These are phyloP conservation scores for Wickerhamiella sergipiensis DNA, from an alignment of 805 yeast species.

Conservation along the genomic window DNA sequence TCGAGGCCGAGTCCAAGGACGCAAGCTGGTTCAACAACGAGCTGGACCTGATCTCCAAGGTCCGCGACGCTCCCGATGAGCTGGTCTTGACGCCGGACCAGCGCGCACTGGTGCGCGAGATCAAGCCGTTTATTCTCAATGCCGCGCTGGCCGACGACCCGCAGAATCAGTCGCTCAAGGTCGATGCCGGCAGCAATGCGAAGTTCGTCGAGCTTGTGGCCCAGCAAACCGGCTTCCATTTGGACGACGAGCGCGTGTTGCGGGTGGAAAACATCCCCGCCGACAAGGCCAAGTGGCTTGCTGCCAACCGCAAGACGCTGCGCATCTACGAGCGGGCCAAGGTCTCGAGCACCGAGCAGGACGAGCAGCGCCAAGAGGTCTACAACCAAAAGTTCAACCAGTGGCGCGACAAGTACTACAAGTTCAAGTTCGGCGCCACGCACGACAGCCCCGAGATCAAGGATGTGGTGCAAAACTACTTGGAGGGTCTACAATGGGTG, in stretches of 20 bases:
- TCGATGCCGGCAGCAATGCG: conserved; percentile 6
- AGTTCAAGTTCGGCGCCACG: conserved; percentile 61
- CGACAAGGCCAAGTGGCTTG: conserved; percentile 2
- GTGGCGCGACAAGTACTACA: conserved; percentile 83
- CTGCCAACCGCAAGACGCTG: conserved; percentile 19
- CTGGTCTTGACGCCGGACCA: conserved; percentile 41
- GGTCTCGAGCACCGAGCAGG: conserved; percentile 20
- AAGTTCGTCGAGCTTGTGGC: conserved; percentile 19
- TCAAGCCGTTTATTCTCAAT: conserved; percentile 35
- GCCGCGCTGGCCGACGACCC: conserved; percentile 14
- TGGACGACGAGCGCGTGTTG: conserved; percentile 45
- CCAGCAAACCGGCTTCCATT: conserved; percentile 30
- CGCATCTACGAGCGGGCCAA: conserved; percentile 26
- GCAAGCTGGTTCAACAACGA: conserved; percentile 85
- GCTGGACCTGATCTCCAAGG: conserved; percentile 33
- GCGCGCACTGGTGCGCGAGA: conserved; percentile 43
- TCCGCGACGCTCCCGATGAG: conserved; percentile 37
- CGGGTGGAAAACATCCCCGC: conserved; percentile 20
- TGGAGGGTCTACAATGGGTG: conserved; percentile 97
- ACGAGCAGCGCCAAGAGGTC: conserved; percentile 39
- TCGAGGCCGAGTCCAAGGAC: conserved; percentile 69
- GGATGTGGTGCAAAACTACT: conserved; percentile 63
- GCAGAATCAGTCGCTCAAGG: conserved; percentile 10
- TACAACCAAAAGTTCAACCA: conserved; percentile 59
- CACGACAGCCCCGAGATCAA: conserved; percentile 39